Percentiles rank a stretch among this genome's conserved stretches.
phyloP scores from a whole-genome alignment of 345 rosid genomes.

The Viola odorata region DNA sequence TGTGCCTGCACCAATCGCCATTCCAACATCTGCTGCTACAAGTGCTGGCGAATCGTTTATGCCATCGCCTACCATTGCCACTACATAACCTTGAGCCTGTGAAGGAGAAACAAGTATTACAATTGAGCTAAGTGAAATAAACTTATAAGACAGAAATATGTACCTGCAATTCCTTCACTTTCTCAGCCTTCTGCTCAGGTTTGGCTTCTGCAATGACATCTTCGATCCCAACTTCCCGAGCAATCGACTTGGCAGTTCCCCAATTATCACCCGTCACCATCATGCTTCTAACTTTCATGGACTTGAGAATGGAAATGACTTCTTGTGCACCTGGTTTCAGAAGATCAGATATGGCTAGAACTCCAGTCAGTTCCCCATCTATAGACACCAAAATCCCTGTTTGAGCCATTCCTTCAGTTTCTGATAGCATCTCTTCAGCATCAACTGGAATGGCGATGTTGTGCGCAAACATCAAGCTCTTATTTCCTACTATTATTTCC shows the following conservation, averaged over 20 bases:
- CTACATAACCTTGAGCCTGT: slow-evolving; percentile 59
- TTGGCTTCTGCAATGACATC: slow-evolving; percentile 77
- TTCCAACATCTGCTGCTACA: slow-evolving; percentile 89
- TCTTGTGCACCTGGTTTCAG: slow-evolving; percentile 64
- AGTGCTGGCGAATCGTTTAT: slow-evolving; percentile 92
- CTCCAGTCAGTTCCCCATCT: slow-evolving; percentile 55
- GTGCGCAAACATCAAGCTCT: slow-evolving; percentile 49
- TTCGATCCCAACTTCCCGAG: slow-evolving; percentile 74
- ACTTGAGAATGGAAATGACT: slow-evolving; percentile 70
- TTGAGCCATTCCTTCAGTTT: slow-evolving; percentile 73
- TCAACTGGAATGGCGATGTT: slow-evolving; percentile 43
- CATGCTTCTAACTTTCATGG: slow-evolving; percentile 72
- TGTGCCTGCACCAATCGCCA: slow-evolving; percentile 97
- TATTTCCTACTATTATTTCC: slow-evolving; percentile 78
- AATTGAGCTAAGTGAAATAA: neutral
- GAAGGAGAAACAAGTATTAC: neutral
- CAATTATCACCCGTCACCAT: slow-evolving; percentile 96
- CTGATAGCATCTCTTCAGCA: slow-evolving; percentile 64
- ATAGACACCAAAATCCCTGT: slow-evolving; percentile 75
- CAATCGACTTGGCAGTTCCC: slow-evolving; percentile 93
- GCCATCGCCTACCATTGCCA: slow-evolving; percentile 98
- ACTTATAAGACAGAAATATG: neutral
- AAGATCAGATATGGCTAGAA: slow-evolving; percentile 73
- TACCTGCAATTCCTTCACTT: slow-evolving; percentile 81
- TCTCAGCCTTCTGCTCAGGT: slow-evolving; percentile 90